Conservation (phyloP, 2,329 filamentous ascomycete species). For the Falciphora oryzae region DNA sequence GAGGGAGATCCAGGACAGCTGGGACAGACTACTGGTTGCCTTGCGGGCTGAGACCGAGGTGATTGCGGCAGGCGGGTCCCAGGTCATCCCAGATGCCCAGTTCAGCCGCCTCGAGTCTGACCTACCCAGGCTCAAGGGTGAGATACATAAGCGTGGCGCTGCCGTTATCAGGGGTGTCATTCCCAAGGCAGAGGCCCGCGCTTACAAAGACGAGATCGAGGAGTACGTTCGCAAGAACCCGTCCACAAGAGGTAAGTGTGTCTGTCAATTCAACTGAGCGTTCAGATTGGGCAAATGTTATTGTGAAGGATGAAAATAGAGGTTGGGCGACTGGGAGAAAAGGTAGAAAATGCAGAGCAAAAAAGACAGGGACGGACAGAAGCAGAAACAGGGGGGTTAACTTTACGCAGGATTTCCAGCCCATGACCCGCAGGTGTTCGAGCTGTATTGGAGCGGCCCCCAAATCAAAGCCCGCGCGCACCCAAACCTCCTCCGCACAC, state of each 20-base stretch:
- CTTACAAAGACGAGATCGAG: slow-evolving; percentile 58
- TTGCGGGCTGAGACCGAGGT: slow-evolving; percentile 27
- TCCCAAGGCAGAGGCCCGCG: slow-evolving; percentile 54
- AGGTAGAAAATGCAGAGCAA: too few relatives aligned
- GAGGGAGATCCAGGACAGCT: slow-evolving; percentile 31
- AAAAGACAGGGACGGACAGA: background rate
- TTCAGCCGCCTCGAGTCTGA: slow-evolving; percentile 39
- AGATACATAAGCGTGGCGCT: slow-evolving; percentile 55
- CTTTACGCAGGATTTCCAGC: slow-evolving; percentile 52
- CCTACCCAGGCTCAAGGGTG: slow-evolving; percentile 30
- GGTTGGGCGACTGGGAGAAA: too few relatives aligned
- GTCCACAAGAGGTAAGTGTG: slow-evolving; percentile 41
- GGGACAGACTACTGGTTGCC: slow-evolving; percentile 20
- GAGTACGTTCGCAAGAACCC: slow-evolving; percentile 62
- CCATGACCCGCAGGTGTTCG: slow-evolving; percentile 63
- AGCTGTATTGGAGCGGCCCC: slow-evolving; percentile 68
- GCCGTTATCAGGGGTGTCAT: slow-evolving; percentile 62
- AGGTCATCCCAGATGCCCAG: slow-evolving; percentile 46
- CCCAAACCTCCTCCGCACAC: slow-evolving; percentile 55
- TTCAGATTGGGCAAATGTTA: too few relatives aligned
- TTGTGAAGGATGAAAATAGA: too few relatives aligned
- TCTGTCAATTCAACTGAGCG: background rate
- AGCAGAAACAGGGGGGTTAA: background rate
- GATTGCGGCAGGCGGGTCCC: slow-evolving; percentile 38
- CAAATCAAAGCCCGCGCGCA: slow-evolving; percentile 65